These are phyloP conservation scores for Novymonas esmeraldas DNA, from an alignment of 208 protist genomes.

Conservation along the genomic window DNA sequence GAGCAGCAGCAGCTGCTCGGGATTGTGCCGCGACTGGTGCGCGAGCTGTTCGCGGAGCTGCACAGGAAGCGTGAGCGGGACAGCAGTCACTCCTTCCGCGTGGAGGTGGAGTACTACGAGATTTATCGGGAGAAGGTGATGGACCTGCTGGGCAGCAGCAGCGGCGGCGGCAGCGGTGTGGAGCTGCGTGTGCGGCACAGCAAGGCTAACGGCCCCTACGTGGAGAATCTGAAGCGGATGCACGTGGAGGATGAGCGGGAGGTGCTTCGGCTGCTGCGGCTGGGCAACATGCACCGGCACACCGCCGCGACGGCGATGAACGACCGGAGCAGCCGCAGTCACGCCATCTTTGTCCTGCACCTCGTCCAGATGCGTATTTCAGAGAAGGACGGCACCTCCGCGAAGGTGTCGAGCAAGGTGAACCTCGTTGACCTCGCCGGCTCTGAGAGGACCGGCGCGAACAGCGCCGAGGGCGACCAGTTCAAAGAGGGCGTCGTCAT, in stretches of 20 bases:
- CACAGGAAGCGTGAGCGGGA: slow-evolving; percentile 57
- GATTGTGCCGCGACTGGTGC: slow-evolving; percentile 74
- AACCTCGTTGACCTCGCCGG: slow-evolving; percentile 97
- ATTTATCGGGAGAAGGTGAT: slow-evolving; percentile 93
- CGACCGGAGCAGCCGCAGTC: slow-evolving; percentile 85
- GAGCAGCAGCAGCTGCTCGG: slow-evolving; percentile 57
- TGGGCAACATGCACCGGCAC: slow-evolving; percentile 77
- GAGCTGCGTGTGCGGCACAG: slow-evolving; percentile 80
- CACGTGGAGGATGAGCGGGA: slow-evolving; percentile 61
- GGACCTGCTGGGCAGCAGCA: slow-evolving; percentile 61
- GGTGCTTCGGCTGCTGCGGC: slow-evolving; percentile 57
- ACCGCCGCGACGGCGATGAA: slow-evolving; percentile 92
- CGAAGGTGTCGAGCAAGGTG: slow-evolving; percentile 63
- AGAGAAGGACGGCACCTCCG: slow-evolving; percentile 32
- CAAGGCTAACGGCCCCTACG: slow-evolving; percentile 64
- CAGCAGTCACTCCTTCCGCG: slow-evolving; percentile 74
- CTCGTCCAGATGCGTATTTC: slow-evolving; percentile 63
- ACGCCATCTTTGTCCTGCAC: slow-evolving; percentile 88
- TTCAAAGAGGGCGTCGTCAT: slow-evolving; percentile 90
- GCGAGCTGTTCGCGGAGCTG: slow-evolving; percentile 69
- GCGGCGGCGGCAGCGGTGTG: slow-evolving; percentile 10
- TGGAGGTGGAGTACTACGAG: slow-evolving; percentile 88
- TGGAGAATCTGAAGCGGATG: slow-evolving; percentile 72
- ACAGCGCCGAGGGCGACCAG: slow-evolving; percentile 62
- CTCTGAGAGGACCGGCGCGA: slow-evolving; percentile 78